These are phyloP conservation scores for Tuber umbilicatum DNA, from an alignment of 495 filamentous ascomycete genomes.

Conservation along the genomic window DNA sequence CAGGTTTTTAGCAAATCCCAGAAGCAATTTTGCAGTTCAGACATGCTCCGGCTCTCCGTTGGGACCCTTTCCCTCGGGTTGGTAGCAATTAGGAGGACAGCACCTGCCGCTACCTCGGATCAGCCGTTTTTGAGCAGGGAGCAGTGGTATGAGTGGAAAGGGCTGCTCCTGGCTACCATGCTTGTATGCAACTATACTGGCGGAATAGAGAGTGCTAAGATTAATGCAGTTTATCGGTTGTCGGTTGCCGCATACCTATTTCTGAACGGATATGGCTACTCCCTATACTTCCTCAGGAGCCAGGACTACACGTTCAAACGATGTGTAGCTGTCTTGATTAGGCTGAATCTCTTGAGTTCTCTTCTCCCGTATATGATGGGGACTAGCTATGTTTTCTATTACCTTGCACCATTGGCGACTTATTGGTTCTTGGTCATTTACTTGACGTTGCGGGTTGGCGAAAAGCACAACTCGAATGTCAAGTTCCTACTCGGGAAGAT, in stretches of 20 bases:
- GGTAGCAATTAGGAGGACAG: conserved; percentile 42
- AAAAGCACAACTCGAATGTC: conserved; percentile 45
- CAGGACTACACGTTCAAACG: conserved; percentile 52
- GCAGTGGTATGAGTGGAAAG: conserved; percentile 61
- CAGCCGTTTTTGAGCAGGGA: conserved; percentile 48
- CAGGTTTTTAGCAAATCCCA: conserved; percentile 53
- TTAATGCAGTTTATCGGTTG: conserved; percentile 52
- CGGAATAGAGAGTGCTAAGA: conserved; percentile 45
- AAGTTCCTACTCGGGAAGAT: conserved; percentile 50
- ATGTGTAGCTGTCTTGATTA: conserved; percentile 48
- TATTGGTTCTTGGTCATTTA: conserved; percentile 58
- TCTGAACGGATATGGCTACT: conserved; percentile 56
- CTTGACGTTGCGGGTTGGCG: conserved; percentile 46
- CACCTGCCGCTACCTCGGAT: conserved; percentile 9
- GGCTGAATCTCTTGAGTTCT: conserved; percentile 53
- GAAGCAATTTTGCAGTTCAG: conserved; percentile 46
- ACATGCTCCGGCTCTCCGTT: conserved; percentile 45
- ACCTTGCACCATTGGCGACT: conserved; percentile 54
- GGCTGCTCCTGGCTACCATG: conserved; percentile 57
- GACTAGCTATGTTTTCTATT: conserved; percentile 55
- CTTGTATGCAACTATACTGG: conserved; percentile 56
- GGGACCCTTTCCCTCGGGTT: conserved; percentile 44
- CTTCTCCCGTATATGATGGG: conserved; percentile 53
- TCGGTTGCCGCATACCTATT: conserved; percentile 58
- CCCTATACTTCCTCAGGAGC: conserved; percentile 51